Conservation (phyloP, 331 rosid species). For the Quercus lobata region DNA sequence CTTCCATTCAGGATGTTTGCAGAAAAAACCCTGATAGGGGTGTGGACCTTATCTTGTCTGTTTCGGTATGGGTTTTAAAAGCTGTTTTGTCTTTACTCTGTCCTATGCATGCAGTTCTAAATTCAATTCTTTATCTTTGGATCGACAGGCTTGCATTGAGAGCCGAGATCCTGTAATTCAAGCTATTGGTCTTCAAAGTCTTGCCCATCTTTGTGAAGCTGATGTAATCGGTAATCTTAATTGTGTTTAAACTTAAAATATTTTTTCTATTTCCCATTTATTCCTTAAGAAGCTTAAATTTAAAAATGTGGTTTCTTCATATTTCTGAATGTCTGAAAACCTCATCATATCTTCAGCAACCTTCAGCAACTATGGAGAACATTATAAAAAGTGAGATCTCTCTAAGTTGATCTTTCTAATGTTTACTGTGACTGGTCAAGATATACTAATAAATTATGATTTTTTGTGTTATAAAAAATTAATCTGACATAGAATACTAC, state of each 20-base stretch:
- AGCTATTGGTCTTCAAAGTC: conserved; percentile 94
- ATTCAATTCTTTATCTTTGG: conserved; percentile 18
- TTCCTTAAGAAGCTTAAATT: background rate
- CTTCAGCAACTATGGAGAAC: background rate
- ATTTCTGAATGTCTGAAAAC: background rate
- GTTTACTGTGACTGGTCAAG: background rate
- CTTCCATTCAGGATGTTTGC: conserved; percentile 93
- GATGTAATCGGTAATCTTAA: conserved; percentile 72
- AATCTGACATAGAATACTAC: background rate
- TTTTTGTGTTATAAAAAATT: background rate
- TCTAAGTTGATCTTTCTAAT: background rate
- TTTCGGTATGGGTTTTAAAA: conserved; percentile 59
- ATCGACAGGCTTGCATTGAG: conserved; percentile 81
- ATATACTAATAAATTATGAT: background rate
- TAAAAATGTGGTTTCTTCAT: background rate
- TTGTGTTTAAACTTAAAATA: conserved; percentile 9
- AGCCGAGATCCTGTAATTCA: conserved; percentile 64
- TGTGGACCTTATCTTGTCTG: conserved; percentile 88
- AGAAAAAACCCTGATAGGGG: conserved; percentile 91
- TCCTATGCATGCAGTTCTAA: conserved; percentile 23
- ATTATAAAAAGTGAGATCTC: background rate
- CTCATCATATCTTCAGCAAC: background rate
- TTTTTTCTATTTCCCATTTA: background rate
- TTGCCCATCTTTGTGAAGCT: conserved; percentile 92
- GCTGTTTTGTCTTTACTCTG: conserved; percentile 18